Evolutionary conservation across 768 basidiomycete species (phyloP).

Genomic region (Royoungia palumana): DNA sequence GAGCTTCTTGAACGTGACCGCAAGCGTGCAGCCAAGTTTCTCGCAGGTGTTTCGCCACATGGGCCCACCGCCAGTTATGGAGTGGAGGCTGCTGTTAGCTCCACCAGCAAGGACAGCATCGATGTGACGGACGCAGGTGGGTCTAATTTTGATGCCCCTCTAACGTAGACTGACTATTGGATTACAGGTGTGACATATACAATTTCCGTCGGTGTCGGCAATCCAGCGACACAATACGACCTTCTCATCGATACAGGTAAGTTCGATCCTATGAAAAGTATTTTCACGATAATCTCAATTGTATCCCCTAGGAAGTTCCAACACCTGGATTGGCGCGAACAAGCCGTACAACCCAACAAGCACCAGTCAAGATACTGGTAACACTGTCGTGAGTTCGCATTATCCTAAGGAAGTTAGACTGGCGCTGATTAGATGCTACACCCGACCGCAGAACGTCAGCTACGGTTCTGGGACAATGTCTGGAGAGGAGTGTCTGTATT

Average conservation of each 20-base stretch:
- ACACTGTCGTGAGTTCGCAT: conserved; percentile 31
- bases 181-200: conserved; percentile 50
- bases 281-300: not conserved
- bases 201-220: conserved; percentile 49
- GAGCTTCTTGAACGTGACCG: conserved; percentile 52
- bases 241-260: conserved; percentile 59
- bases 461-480: conserved; percentile 55
- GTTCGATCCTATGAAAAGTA: conserved; percentile 1
- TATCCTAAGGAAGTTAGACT: not conserved
- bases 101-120: conserved; percentile 31
- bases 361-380: conserved; percentile 42
- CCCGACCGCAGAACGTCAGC: conserved; percentile 39
- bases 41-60: conserved; percentile 52
- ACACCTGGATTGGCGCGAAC: conserved; percentile 57
- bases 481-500: conserved; percentile 46
- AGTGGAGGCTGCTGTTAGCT: conserved; percentile 12
- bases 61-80: conserved; percentile 40
- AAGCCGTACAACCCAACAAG: conserved; percentile 44
- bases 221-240: conserved; percentile 45
- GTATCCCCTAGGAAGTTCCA: conserved; percentile 36
- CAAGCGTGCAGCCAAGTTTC: conserved; percentile 52
- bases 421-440: not conserved
- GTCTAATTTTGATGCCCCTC: not conserved
- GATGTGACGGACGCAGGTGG: conserved; percentile 55
- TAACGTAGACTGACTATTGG: not conserved